Percentiles rank a stretch among this genome's conserved stretches.
Conservation (phyloP, 73 alveolate genomes). For the Paramecium octaurelia region DNA sequence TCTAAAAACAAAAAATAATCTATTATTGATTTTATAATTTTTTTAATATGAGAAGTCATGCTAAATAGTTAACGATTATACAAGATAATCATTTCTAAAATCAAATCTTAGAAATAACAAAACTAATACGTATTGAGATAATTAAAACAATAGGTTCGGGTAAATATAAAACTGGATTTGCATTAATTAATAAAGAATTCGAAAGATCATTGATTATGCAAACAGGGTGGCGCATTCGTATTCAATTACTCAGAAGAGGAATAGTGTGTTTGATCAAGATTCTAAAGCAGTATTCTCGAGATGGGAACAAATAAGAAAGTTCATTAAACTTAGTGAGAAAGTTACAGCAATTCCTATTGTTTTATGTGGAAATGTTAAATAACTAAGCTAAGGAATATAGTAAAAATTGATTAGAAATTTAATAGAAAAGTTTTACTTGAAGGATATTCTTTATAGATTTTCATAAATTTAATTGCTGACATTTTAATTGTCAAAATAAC, state of each 20-base stretch:
- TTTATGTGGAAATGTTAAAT: not conserved
- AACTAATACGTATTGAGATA: not conserved
- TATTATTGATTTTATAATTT: not conserved
- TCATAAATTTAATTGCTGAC: not conserved
- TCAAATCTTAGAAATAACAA: not conserved
- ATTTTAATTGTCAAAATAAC: not conserved
- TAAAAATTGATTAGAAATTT: not conserved
- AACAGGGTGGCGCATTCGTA: not conserved
- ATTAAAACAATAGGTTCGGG: not conserved
- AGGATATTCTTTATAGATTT: conserved; percentile 3
- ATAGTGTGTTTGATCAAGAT: not conserved
- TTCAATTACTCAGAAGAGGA: not conserved
- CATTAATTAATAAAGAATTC: not conserved
- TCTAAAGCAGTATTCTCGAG: not conserved
- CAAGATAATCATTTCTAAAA: not conserved
- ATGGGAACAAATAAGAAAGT: not conserved
- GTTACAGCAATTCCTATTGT: not conserved
- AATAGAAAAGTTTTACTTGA: not conserved
- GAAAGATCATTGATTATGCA: not conserved
- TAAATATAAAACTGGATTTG: not conserved
- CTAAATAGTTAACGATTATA: not conserved
- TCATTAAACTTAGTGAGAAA: not conserved
- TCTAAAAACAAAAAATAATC: not conserved
- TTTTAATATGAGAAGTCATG: not conserved
- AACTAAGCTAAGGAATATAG: not conserved